Evolutionary conservation across 2,329 filamentous ascomycete genomes (phyloP).

Genomic region (Teratosphaeria gauchensis): DNA sequence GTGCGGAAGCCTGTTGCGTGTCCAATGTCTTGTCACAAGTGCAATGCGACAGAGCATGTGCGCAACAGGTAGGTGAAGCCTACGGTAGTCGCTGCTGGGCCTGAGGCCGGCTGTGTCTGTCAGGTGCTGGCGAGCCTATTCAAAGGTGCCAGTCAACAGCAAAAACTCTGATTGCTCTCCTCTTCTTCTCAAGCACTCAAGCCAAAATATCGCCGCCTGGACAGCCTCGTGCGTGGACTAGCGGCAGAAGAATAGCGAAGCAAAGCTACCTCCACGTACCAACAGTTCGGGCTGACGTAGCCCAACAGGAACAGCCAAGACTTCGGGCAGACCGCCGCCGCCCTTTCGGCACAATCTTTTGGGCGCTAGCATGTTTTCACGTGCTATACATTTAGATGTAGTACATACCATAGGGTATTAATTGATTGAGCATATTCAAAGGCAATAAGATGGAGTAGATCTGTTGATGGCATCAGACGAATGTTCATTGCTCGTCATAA

Average conservation of each 20-base stretch:
- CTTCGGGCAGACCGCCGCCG: background rate
- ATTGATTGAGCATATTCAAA: too few species aligned
- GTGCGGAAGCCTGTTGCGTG: background rate
- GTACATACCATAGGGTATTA: too few species aligned
- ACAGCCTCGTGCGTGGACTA: background rate
- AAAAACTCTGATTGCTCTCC: background rate
- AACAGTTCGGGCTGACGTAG: background rate
- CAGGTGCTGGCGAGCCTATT: constrained; percentile 6
- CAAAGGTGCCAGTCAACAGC: constrained; percentile 7
- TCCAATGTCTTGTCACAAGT: background rate
- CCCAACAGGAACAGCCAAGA: background rate
- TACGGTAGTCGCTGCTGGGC: background rate
- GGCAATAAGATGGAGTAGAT: background rate
- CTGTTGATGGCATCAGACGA: background rate
- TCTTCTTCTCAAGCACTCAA: too few species aligned
- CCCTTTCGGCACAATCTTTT: background rate
- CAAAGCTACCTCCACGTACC: background rate
- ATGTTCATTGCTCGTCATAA: background rate
- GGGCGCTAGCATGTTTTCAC: background rate
- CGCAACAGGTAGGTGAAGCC: background rate
- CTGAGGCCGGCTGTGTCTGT: background rate
- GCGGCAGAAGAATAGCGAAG: background rate
- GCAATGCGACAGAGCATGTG: background rate
- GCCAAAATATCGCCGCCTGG: too few species aligned
- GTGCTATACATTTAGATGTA: background rate